These are phyloP conservation scores for Solanum chiquidenum DNA, from an alignment of 257 asterid species.

Conservation along the genomic window DNA sequence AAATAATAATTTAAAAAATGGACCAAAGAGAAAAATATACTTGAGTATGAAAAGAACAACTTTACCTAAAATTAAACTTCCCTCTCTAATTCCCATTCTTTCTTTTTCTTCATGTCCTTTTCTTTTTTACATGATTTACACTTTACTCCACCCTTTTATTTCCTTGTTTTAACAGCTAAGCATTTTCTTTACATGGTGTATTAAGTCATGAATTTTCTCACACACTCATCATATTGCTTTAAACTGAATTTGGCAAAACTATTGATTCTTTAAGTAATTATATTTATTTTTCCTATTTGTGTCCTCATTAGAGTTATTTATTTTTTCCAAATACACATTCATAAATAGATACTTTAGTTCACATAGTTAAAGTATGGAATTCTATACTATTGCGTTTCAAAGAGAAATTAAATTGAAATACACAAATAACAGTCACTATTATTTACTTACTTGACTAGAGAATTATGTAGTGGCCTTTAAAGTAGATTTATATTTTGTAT, in stretches of 20 bases:
- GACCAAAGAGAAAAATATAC: background rate
- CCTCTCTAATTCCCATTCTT: background rate
- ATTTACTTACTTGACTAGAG: background rate
- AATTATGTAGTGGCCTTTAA: background rate
- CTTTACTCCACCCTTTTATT: background rate
- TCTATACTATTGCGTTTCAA: background rate
- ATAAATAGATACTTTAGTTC: background rate
- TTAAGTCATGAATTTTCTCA: background rate
- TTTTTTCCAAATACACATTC: background rate
- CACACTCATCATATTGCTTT: background rate
- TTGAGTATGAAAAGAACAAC: background rate
- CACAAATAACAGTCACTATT: no score
- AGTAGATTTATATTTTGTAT: background rate
- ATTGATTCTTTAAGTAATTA: background rate
- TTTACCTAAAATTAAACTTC: background rate
- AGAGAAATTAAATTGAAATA: background rate
- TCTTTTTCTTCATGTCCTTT: background rate
- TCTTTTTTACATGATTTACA: background rate
- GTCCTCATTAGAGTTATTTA: background rate
- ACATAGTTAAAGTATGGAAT: background rate
- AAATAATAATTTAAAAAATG: background rate
- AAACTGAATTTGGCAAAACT: background rate
- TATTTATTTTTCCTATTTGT: background rate
- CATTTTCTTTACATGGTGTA: background rate
- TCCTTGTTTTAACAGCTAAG: background rate